Evolutionary conservation across 2,329 filamentous ascomycete species (phyloP).

Genomic region (Talaromyces sp.): DNA sequence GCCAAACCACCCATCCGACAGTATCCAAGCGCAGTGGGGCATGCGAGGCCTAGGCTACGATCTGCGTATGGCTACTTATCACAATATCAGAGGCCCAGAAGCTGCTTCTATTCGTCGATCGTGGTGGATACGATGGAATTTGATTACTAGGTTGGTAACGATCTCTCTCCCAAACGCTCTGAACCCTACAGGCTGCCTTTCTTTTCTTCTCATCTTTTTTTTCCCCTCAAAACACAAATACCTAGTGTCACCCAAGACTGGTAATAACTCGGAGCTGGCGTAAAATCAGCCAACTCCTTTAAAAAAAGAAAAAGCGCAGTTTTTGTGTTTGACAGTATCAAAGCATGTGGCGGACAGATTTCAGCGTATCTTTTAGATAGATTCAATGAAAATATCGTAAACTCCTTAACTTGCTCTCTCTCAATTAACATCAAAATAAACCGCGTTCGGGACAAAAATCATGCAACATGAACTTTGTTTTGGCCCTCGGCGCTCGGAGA

Average conservation of each 20-base stretch:
- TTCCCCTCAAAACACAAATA: neutral
- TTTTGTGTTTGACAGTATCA: neutral
- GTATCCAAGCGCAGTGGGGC: slow-evolving; percentile 2
- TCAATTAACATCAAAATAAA: too few species aligned
- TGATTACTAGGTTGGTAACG: slow-evolving; percentile 30
- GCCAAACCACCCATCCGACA: slow-evolving; percentile 4
- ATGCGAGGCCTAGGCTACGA: neutral
- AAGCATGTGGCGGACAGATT: slow-evolving; percentile 5
- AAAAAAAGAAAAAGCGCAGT: neutral
- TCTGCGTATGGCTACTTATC: slow-evolving; percentile 1
- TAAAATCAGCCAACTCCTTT: neutral
- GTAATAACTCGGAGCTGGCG: neutral
- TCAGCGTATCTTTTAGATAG: slow-evolving; percentile 7
- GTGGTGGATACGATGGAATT: slow-evolving; percentile 14
- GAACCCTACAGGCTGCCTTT: slow-evolving; percentile 8
- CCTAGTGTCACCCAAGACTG: neutral
- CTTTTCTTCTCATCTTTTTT: slow-evolving; percentile 17
- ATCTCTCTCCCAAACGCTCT: slow-evolving; percentile 4
- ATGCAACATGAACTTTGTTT: neutral
- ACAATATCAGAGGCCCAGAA: slow-evolving; percentile 21
- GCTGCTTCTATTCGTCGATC: slow-evolving; percentile 4
- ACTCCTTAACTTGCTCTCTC: too few species aligned
- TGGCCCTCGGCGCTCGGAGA: neutral
- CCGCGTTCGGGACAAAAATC: too few species aligned
- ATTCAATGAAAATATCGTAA: slow-evolving; percentile 1